phyloP scores from a whole-genome alignment of 1,284 basidiomycete species.

The Cryptococcus sp. region DNA sequence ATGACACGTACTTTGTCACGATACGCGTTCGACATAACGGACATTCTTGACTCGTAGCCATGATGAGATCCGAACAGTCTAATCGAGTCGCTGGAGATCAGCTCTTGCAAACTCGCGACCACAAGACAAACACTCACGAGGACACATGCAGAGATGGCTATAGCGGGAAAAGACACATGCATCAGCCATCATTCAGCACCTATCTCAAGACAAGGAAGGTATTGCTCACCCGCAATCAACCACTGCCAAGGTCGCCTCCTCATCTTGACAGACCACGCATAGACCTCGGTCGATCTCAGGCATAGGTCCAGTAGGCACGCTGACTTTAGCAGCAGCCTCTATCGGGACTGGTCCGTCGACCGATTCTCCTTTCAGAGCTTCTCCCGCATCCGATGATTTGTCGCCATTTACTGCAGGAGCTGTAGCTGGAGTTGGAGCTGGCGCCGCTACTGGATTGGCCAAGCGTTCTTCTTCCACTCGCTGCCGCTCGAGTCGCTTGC shows the following conservation, averaged over 20 bases:
- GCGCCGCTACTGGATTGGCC: slow-evolving; percentile 10
- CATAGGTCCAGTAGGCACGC: slow-evolving; percentile 46
- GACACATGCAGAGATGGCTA: slow-evolving; percentile 80
- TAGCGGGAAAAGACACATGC: slow-evolving; percentile 3
- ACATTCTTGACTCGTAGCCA: slow-evolving; percentile 76
- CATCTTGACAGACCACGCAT: slow-evolving; percentile 86
- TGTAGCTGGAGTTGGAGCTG: neutral
- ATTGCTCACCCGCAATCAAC: slow-evolving; percentile 83
- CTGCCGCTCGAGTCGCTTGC: slow-evolving; percentile 53
- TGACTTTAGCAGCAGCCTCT: slow-evolving; percentile 19
- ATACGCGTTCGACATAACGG: slow-evolving; percentile 83
- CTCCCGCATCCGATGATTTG: neutral
- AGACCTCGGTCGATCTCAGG: slow-evolving; percentile 67
- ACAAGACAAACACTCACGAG: slow-evolving; percentile 42
- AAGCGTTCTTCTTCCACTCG: slow-evolving; percentile 50
- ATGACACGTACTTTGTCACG: slow-evolving; percentile 54
- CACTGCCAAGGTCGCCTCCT: slow-evolving; percentile 84
- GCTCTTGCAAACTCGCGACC: neutral
- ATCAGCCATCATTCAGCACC: neutral
- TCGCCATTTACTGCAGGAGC: slow-evolving; percentile 2
- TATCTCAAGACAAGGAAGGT: slow-evolving; percentile 1
- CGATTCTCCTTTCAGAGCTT: slow-evolving; percentile 5
- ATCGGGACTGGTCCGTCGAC: slow-evolving; percentile 21
- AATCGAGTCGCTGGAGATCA: slow-evolving; percentile 2
- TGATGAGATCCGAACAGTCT: slow-evolving; percentile 78